Evolutionary conservation across 2,329 filamentous ascomycete species (phyloP).

Genomic region (Colletotrichum musicola): DNA sequence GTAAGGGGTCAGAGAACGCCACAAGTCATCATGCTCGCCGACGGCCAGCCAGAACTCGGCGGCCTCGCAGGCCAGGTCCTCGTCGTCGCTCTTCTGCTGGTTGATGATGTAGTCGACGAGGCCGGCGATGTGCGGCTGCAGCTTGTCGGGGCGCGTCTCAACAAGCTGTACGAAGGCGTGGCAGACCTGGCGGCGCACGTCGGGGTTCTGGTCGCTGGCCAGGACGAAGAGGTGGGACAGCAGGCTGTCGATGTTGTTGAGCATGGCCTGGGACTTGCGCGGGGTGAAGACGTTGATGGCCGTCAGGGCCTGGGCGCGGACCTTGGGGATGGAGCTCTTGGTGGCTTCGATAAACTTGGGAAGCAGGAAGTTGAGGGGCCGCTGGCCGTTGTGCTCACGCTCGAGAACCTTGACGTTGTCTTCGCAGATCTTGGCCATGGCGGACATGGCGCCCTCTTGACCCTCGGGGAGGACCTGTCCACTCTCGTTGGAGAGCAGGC

Average conservation of each 20-base stretch:
- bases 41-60: constrained; percentile 98
- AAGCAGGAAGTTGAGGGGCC: constrained; percentile 88
- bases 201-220: constrained; percentile 79
- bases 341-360: constrained; percentile 93
- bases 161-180: constrained; percentile 93
- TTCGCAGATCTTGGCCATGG: constrained; percentile 95
- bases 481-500: constrained; percentile 79
- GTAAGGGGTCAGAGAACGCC: constrained; percentile 80
- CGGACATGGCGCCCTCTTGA: constrained; percentile 94
- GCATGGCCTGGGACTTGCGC: constrained; percentile 83
- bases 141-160: constrained; percentile 89
- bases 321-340: constrained; percentile 78
- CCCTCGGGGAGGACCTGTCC: constrained; percentile 77
- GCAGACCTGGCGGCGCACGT: constrained; percentile 93
- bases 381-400: constrained; percentile 87
- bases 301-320: constrained; percentile 83
- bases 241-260: constrained; percentile 84
- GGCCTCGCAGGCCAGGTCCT: constrained; percentile 92
- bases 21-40: constrained; percentile 86
- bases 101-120: constrained; percentile 93
- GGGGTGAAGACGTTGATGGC: constrained; percentile 94
- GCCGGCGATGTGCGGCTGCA: constrained; percentile 87
- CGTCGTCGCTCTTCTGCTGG: constrained; percentile 89
- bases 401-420: constrained; percentile 91
- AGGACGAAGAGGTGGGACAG: constrained; percentile 86